These are phyloP conservation scores for Fusarium cicatricum DNA, from an alignment of 2,329 filamentous ascomycete genomes.

Conservation along the genomic window DNA sequence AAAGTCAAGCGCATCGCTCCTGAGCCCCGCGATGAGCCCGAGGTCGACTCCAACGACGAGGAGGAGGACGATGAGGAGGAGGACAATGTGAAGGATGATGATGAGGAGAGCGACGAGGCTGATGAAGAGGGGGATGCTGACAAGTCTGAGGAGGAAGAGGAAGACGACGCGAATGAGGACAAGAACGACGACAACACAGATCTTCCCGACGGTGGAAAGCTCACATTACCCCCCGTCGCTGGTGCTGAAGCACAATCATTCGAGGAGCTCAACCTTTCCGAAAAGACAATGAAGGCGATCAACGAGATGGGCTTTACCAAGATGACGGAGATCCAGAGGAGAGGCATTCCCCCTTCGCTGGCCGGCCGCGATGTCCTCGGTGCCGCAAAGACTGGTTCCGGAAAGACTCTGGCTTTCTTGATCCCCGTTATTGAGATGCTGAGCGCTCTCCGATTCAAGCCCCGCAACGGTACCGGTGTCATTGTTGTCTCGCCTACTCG, in stretches of 20 bases:
- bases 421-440: conserved; percentile 96
- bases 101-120: conserved; percentile 40
- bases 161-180: conserved; percentile 39
- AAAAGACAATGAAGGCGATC: conserved; percentile 89
- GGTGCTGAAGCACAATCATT: conserved; percentile 74
- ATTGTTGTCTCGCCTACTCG: conserved; percentile 93
- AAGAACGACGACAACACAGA: conserved; percentile 45
- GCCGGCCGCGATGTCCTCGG: conserved; percentile 93
- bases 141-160: conserved; percentile 39
- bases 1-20: conserved; percentile 51
- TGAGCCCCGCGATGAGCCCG: conserved; percentile 39
- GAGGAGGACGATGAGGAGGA: conserved; percentile 40
- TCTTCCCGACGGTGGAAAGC: conserved; percentile 49
- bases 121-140: conserved; percentile 45
- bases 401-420: conserved; percentile 94
- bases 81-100: conserved; percentile 40
- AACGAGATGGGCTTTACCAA: conserved; percentile 90
- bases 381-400: conserved; percentile 94
- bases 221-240: conserved; percentile 62
- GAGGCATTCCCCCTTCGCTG: conserved; percentile 85
- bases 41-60: conserved; percentile 40
- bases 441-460: conserved; percentile 89
- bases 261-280: conserved; percentile 82
- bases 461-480: conserved; percentile 90
- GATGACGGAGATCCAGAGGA: conserved; percentile 94